phyloP scores from a whole-genome alignment of 768 basidiomycete genomes.

The Lactarius deliciosus region DNA sequence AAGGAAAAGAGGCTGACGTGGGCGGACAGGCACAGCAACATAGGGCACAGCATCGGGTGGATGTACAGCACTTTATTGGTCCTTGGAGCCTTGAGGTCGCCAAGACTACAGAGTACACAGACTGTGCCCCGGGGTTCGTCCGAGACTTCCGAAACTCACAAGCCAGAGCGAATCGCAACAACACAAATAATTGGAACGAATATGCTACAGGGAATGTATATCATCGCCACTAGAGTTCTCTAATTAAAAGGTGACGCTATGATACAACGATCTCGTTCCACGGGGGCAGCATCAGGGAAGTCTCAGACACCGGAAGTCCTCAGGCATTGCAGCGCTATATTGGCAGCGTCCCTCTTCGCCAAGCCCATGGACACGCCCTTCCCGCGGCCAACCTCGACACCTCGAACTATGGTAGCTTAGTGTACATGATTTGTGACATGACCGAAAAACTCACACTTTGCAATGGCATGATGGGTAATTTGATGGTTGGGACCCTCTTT shows the following conservation, averaged over 20 bases:
- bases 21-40: neutral
- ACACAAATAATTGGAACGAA: neutral
- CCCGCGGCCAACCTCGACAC: neutral
- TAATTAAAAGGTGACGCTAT: neutral
- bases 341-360: neutral
- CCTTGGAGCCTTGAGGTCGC: neutral
- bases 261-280: neutral
- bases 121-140: neutral
- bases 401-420: conserved; percentile 10
- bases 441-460: conserved; percentile 9
- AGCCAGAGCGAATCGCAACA: neutral
- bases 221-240: neutral
- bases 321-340: neutral
- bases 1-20: neutral
- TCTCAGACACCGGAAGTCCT: neutral
- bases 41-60: neutral
- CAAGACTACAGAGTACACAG: neutral
- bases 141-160: neutral
- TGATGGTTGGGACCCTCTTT: neutral
- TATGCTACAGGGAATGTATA: neutral
- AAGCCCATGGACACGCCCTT: neutral
- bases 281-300: neutral
- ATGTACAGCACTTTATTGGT: neutral
- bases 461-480: neutral
- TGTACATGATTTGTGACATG: neutral